Percentiles rank a stretch among this genome's conserved stretches.
phyloP scores from a whole-genome alignment of 331 rosid genomes.

The Rosa hybrid region DNA sequence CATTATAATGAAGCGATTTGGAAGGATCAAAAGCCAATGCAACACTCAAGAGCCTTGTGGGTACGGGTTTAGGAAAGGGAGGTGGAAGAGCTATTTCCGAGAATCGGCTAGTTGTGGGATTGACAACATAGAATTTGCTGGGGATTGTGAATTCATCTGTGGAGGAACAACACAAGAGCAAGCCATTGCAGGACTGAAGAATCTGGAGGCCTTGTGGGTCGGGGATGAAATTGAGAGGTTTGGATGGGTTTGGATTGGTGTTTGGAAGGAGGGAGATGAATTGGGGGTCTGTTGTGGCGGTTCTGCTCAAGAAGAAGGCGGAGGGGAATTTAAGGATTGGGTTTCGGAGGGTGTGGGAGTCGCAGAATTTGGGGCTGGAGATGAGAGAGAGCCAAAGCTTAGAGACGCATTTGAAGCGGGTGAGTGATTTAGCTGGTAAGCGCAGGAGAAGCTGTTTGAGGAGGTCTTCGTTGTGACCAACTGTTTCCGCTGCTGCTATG shows the following conservation, averaged over 20 bases:
- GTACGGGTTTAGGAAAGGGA: background rate
- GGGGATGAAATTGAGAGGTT: constrained; percentile 18
- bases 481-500: constrained; percentile 9
- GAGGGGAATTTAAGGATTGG: constrained; percentile 19
- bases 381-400: constrained; percentile 33
- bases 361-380: constrained; percentile 21
- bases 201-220: constrained; percentile 10
- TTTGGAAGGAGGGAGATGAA: constrained; percentile 2
- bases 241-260: background rate
- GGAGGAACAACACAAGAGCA: constrained; percentile 22
- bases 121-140: constrained; percentile 8
- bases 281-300: background rate
- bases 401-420: constrained; percentile 38
- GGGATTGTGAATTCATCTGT: background rate
- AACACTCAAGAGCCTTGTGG: background rate
- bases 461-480: constrained; percentile 32
- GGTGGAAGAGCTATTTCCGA: background rate
- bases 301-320: constrained; percentile 12
- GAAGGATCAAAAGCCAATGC: constrained; percentile 29
- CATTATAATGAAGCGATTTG: constrained; percentile 22
- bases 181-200: constrained; percentile 42
- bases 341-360: background rate
- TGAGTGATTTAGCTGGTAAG: constrained; percentile 30
- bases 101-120: constrained; percentile 21
- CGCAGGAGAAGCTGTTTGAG: constrained; percentile 23